These are phyloP conservation scores for Medicago truncatula DNA, from an alignment of 306 rosid species.

Conservation along the genomic window MtrunA17r5.0-ANR NC_053047.1:8831501-8832000, in stretches of 20 bases:
- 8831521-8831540: conserved; percentile 1
- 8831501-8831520: background rate
- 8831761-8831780: background rate
- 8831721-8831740: conserved; percentile 23
- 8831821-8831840: background rate
- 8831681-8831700: background rate
- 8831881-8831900: background rate
- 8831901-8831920: conserved; percentile 1
- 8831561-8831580: background rate
- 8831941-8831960: background rate
- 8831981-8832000: background rate
- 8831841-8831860: background rate
- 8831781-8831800: conserved; percentile 11
- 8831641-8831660: background rate
- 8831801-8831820: background rate
- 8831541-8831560: background rate
- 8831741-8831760: background rate
- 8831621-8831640: background rate
- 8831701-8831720: background rate
- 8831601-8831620: conserved; percentile 28
- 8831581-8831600: background rate
- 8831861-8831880: background rate
- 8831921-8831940: background rate
- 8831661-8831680: conserved; percentile 5
- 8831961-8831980: conserved; percentile 4